Evolutionary conservation across 2,329 filamentous ascomycete genomes (phyloP).

Genomic region (Alternaria longipes): DNA sequence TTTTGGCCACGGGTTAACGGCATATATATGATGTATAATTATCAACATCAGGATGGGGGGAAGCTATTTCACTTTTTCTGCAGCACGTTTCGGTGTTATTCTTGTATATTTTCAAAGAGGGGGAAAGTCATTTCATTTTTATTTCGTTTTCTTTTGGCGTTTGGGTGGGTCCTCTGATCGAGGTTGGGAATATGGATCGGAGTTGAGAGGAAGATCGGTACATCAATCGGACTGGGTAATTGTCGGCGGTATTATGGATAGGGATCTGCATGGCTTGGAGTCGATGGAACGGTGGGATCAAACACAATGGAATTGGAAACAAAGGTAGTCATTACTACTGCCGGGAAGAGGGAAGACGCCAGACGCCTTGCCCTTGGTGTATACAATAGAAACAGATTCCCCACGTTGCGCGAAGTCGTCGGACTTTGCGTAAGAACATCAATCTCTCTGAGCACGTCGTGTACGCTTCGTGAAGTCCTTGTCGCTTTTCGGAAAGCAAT

Average conservation of each 20-base stretch:
- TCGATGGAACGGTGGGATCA: background rate
- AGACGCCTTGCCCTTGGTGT: constrained; percentile 19
- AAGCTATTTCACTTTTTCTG: constrained; percentile 49
- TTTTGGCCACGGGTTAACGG: constrained; percentile 4
- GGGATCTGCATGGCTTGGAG: constrained; percentile 20
- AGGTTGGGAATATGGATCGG: constrained; percentile 11
- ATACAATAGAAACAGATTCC: constrained; percentile 12
- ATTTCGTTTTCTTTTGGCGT: constrained; percentile 14
- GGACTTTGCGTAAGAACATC: background rate
- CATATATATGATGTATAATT: constrained; percentile 33
- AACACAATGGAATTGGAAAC: background rate
- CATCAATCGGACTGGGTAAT: constrained; percentile 1
- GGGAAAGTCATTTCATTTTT: constrained; percentile 21
- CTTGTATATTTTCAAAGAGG: background rate
- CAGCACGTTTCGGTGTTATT: constrained; percentile 13
- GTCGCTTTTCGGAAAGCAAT: background rate
- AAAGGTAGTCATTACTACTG: constrained; percentile 10
- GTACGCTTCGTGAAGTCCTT: background rate
- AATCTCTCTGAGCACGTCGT: background rate
- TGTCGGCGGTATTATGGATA: constrained; percentile 8
- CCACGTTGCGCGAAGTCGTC: background rate
- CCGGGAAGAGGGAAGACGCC: constrained; percentile 6
- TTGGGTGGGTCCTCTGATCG: constrained; percentile 9
- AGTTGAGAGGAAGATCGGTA: background rate
- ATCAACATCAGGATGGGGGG: constrained; percentile 35